phyloP scores from a whole-genome alignment of 164 flowering plant species.

The Annona cherimola region DNA sequence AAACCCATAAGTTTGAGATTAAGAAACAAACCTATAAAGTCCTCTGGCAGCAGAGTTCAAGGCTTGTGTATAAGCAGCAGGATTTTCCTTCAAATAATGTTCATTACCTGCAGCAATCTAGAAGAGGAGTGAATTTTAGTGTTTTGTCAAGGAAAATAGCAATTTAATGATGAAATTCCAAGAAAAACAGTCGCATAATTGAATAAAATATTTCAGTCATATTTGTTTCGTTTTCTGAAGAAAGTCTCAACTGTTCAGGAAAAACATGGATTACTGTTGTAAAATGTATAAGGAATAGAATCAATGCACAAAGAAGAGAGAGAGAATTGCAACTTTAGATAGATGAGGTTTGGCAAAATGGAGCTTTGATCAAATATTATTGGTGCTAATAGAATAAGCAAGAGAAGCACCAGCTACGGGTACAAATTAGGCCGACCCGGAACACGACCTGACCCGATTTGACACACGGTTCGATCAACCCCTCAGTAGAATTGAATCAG shows the following conservation, averaged over 20 bases:
- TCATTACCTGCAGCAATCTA: conserved; percentile 55
- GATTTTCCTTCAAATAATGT: conserved; percentile 47
- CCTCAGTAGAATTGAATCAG: too few relatives aligned
- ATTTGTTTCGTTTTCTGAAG: too few relatives aligned
- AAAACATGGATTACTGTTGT: background rate
- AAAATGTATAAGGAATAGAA: background rate
- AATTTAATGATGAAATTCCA: background rate
- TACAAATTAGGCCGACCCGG: too few relatives aligned
- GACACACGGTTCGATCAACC: too few relatives aligned
- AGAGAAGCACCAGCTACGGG: too few relatives aligned
- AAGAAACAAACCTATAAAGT: conserved; percentile 63
- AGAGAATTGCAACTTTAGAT: background rate
- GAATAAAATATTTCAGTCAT: too few relatives aligned
- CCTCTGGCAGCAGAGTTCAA: conserved; percentile 69
- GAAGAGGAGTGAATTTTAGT: conserved; percentile 9
- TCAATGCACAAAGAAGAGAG: background rate
- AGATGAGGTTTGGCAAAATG: too few relatives aligned
- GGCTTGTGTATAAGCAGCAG: conserved; percentile 55
- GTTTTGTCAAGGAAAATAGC: background rate
- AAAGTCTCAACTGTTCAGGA: too few relatives aligned
- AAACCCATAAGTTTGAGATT: background rate
- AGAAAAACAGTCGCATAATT: background rate
- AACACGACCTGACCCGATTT: too few relatives aligned
- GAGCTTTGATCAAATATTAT: background rate
- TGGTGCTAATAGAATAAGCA: background rate